These are phyloP conservation scores for Magnusiomyces tetraspermus DNA, from an alignment of 1,139 yeast species.

Conservation along the genomic window DNA sequence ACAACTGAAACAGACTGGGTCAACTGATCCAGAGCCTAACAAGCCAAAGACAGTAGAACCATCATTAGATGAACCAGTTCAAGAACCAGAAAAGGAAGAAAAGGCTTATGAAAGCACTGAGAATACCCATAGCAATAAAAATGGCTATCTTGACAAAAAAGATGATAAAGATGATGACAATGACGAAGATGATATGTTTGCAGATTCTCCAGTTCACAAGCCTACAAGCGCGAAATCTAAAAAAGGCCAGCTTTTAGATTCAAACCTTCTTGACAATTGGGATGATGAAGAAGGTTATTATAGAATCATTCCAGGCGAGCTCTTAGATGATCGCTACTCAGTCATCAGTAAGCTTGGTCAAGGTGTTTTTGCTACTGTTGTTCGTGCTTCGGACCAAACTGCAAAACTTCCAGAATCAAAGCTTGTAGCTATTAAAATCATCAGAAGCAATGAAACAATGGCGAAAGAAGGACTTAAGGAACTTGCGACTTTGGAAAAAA, in stretches of 20 bases:
- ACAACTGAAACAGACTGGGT: background rate
- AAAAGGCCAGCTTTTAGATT: slow-evolving; percentile 20
- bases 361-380: slow-evolving; percentile 45
- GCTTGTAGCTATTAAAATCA: slow-evolving; percentile 72
- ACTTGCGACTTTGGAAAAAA: slow-evolving; percentile 57
- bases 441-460: slow-evolving; percentile 36
- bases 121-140: background rate
- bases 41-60: no score
- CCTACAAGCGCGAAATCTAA: no score
- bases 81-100: background rate
- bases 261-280: slow-evolving; percentile 29
- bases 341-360: slow-evolving; percentile 91
- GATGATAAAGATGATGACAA: background rate
- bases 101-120: background rate
- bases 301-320: slow-evolving; percentile 60
- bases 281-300: slow-evolving; percentile 79
- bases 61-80: background rate
- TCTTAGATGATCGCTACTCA: slow-evolving; percentile 50
- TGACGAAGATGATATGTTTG: slow-evolving; percentile 21
- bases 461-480: slow-evolving; percentile 69
- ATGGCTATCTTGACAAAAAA: background rate
- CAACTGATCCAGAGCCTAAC: no score
- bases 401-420: slow-evolving; percentile 24
- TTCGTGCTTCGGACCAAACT: slow-evolving; percentile 24
- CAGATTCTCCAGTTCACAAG: slow-evolving; percentile 16